phyloP scores from a whole-genome alignment of 345 rosid genomes.

The Salix arbutifolia region DNA sequence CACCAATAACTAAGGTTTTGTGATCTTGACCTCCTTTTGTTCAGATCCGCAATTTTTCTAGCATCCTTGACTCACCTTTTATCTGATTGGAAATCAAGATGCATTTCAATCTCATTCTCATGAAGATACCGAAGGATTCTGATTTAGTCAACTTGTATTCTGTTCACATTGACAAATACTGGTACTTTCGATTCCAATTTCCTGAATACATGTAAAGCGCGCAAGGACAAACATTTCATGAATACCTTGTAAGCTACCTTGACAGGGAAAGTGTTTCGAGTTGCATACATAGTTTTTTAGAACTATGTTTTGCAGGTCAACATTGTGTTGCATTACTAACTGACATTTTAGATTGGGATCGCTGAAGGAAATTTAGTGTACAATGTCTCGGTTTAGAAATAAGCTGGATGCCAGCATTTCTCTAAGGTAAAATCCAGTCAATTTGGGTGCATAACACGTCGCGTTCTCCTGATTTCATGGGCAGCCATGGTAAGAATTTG shows the following conservation, averaged over 20 bases:
- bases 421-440: neutral
- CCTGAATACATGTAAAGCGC: too few relatives aligned
- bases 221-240: neutral
- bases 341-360: neutral
- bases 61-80: neutral
- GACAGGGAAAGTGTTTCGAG: neutral
- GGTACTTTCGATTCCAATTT: neutral
- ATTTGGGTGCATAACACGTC: neutral
- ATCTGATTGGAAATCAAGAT: neutral
- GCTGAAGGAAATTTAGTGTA: neutral
- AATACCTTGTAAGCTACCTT: neutral
- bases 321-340: neutral
- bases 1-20: neutral
- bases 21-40: neutral
- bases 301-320: too few relatives aligned
- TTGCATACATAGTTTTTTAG: too few relatives aligned
- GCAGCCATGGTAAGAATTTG: neutral
- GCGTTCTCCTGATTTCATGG: neutral
- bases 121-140: neutral
- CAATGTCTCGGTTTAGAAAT: neutral
- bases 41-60: neutral
- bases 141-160: neutral
- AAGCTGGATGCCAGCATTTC: neutral
- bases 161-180: neutral
- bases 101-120: neutral